phyloP scores from a whole-genome alignment of 345 rosid genomes.

The Dipteronia sinensis region DNA sequence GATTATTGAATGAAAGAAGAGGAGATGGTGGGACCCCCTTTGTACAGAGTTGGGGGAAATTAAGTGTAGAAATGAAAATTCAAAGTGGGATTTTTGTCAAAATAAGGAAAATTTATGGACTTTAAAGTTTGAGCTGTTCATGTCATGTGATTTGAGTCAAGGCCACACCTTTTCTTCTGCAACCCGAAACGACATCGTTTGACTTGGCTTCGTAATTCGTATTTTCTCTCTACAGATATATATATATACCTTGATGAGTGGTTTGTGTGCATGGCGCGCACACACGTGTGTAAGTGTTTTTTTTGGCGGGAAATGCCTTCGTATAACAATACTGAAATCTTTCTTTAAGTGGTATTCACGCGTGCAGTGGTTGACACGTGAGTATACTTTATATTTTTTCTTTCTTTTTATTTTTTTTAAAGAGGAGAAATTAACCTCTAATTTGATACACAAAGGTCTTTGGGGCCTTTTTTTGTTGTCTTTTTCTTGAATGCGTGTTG shows the following conservation, averaged over 20 bases:
- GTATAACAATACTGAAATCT: conserved; percentile 17
- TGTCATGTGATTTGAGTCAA: background rate
- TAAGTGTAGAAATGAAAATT: no score
- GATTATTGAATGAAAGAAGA: conserved; percentile 35
- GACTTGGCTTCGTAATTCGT: conserved; percentile 5
- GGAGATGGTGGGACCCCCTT: conserved; percentile 42
- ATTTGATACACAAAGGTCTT: conserved; percentile 38
- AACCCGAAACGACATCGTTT: background rate
- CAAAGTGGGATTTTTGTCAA: conserved; percentile 11
- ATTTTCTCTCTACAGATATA: background rate
- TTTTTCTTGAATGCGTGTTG: conserved; percentile 31
- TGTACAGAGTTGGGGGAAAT: conserved; percentile 4
- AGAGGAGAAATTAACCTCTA: conserved; percentile 30
- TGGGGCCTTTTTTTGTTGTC: conserved; percentile 53
- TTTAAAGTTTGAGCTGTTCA: conserved; percentile 20
- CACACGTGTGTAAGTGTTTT: conserved; percentile 42
- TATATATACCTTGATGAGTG: conserved; percentile 24
- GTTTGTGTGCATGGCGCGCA: conserved; percentile 35
- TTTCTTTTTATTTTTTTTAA: conserved; percentile 5
- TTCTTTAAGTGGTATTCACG: conserved; percentile 17
- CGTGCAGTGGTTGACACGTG: conserved; percentile 41
- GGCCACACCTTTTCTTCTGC: conserved; percentile 24
- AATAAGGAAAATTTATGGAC: conserved; percentile 6
- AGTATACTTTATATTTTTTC: conserved; percentile 13
- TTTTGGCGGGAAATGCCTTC: conserved; percentile 53